Conservation (phyloP, 177 flowering plant genomes). For the Viscum album region DNA sequence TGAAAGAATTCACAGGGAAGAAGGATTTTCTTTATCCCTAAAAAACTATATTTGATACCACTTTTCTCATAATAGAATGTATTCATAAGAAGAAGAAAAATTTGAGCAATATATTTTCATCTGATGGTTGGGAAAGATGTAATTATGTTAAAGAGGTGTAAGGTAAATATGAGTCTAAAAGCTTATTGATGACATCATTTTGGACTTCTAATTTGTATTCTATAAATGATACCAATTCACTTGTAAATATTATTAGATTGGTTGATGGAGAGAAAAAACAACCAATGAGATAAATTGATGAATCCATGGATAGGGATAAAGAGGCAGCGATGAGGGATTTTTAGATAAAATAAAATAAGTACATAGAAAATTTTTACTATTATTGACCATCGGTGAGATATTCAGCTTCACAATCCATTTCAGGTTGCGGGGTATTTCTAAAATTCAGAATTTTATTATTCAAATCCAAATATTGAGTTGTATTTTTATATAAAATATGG, state of each 20-base stretch:
- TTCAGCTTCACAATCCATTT: background rate
- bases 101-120: background rate
- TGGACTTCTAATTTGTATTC: background rate
- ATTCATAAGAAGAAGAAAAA: background rate
- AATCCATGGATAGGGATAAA: background rate
- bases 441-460: background rate
- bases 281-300: background rate
- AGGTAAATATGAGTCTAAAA: background rate
- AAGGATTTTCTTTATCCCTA: background rate
- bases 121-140: background rate
- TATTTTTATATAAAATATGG: background rate
- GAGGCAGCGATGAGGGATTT: background rate
- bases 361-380: background rate
- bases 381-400: background rate
- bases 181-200: background rate
- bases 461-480: background rate
- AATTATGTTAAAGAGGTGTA: background rate
- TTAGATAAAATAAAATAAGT: background rate
- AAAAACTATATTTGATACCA: background rate
- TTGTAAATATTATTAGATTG: background rate
- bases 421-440: background rate
- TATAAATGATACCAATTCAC: background rate
- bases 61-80: background rate
- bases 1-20: conserved; percentile 6
- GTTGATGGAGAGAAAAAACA: background rate